These are phyloP conservation scores for Lepidium aucheri DNA, from an alignment of 345 rosid genomes.

Conservation along the genomic window DNA sequence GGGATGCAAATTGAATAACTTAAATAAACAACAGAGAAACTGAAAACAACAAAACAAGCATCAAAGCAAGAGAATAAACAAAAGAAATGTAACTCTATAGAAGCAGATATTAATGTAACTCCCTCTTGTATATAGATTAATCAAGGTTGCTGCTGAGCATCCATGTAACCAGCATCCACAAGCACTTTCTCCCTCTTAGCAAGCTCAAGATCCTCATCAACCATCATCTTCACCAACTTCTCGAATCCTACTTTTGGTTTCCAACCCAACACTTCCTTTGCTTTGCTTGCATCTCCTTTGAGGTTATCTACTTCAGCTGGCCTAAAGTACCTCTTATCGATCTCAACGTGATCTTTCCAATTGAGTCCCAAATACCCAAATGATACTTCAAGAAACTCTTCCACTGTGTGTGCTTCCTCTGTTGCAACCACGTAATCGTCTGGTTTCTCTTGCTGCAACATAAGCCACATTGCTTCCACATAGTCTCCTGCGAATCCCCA, in stretches of 20 bases:
- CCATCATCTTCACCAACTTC: slow-evolving; percentile 93
- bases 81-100: not conserved
- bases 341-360: slow-evolving; percentile 53
- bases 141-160: slow-evolving; percentile 87
- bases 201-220: slow-evolving; percentile 70
- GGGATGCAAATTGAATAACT: slow-evolving; percentile 12
- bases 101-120: not conserved
- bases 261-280: slow-evolving; percentile 56
- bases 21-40: slow-evolving; percentile 16
- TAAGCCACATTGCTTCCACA: slow-evolving; percentile 99
- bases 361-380: slow-evolving; percentile 63
- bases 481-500: slow-evolving; percentile 98
- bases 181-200: slow-evolving; percentile 95
- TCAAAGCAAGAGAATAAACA: not conserved
- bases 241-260: slow-evolving; percentile 73
- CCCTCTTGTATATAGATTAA: not conserved
- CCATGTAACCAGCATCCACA: slow-evolving; percentile 88
- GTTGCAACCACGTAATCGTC: slow-evolving; percentile 96
- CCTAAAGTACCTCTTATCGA: slow-evolving; percentile 51
- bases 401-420: slow-evolving; percentile 83
- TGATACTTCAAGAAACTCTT: slow-evolving; percentile 80
- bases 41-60: slow-evolving; percentile 3
- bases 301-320: slow-evolving; percentile 51
- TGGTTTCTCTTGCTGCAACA: slow-evolving; percentile 90
- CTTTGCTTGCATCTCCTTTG: slow-evolving; percentile 45